Percentiles rank a stretch among this genome's conserved stretches.
phyloP scores from a whole-genome alignment of 2,329 filamentous ascomycete species.

The Hypoxylon sp. region DNA sequence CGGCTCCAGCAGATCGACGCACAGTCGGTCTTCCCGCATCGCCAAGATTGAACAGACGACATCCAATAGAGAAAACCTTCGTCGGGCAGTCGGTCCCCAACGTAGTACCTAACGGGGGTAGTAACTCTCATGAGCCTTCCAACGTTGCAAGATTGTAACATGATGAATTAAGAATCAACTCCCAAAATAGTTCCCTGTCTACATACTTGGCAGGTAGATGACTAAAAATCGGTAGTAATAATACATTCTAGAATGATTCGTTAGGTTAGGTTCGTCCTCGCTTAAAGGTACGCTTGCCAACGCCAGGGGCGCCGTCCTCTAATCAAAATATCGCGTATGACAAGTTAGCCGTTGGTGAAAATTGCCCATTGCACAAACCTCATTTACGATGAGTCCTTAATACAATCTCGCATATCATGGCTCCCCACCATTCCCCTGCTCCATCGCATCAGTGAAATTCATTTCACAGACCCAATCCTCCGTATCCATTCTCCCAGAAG shows the following conservation, averaged over 20 bases:
- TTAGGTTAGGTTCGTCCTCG: not conserved
- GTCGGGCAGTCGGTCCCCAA: constrained; percentile 17
- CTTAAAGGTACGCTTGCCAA: not conserved
- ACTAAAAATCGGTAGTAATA: not conserved
- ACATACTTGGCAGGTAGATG: not conserved
- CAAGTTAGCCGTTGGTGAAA: not conserved
- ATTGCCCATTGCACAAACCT: too few relatives aligned
- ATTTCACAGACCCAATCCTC: constrained; percentile 49
- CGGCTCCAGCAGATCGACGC: constrained; percentile 30
- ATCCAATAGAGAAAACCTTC: constrained; percentile 11
- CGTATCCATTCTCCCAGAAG: constrained; percentile 52
- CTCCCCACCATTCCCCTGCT: constrained; percentile 1
- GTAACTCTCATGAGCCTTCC: not conserved
- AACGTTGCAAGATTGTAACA: not conserved
- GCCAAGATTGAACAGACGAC: constrained; percentile 25
- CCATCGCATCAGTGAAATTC: not conserved
- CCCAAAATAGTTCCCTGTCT: constrained; percentile 6
- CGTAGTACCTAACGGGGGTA: constrained; percentile 10
- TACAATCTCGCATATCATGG: not conserved
- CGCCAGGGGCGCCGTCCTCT: not conserved
- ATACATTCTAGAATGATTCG: constrained; percentile 1
- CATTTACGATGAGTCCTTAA: too few relatives aligned
- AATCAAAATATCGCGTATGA: not conserved
- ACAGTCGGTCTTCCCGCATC: constrained; percentile 20
- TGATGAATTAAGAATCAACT: not conserved